phyloP scores from a whole-genome alignment of 768 basidiomycete species.

The Megacollybia marginata region DNA sequence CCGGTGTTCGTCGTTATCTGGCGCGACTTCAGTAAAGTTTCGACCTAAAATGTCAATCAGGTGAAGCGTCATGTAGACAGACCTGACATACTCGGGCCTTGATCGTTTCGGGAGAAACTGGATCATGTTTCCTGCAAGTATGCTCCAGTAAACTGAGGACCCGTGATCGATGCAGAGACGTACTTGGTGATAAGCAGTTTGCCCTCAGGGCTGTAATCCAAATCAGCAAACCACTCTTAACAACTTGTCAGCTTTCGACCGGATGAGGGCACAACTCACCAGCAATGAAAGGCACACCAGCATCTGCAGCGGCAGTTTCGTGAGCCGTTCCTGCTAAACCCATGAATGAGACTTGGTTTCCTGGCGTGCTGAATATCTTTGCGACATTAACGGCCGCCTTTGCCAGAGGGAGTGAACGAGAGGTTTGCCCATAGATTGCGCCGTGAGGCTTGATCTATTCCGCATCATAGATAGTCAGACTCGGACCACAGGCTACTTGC shows the following conservation, averaged over 20 bases:
- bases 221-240: constrained; percentile 63
- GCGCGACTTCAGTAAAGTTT: constrained; percentile 32
- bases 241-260: not conserved
- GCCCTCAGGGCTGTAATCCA: constrained; percentile 51
- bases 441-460: constrained; percentile 54
- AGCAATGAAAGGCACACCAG: constrained; percentile 54
- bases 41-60: constrained; percentile 25
- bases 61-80: not conserved
- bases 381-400: constrained; percentile 46
- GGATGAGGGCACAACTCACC: constrained; percentile 24
- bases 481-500: constrained; percentile 20
- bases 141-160: not conserved
- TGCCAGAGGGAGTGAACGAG: constrained; percentile 47
- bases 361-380: constrained; percentile 35
- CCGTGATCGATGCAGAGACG: constrained; percentile 1
- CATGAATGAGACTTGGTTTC: constrained; percentile 41
- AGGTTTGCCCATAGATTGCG: constrained; percentile 52
- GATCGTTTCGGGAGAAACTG: constrained; percentile 34
- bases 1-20: constrained; percentile 42
- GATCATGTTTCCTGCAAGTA: constrained; percentile 38
- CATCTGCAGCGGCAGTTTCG: constrained; percentile 45
- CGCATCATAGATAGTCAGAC: not conserved
- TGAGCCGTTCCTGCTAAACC: constrained; percentile 61
- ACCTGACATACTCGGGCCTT: constrained; percentile 30
- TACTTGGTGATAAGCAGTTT: constrained; percentile 55